A percentile compares a stretch with the other conserved stretches of the same genome.
phyloP scores from a whole-genome alignment of 108 stramenopile species.

The Cyclotella cryptica region DNA sequence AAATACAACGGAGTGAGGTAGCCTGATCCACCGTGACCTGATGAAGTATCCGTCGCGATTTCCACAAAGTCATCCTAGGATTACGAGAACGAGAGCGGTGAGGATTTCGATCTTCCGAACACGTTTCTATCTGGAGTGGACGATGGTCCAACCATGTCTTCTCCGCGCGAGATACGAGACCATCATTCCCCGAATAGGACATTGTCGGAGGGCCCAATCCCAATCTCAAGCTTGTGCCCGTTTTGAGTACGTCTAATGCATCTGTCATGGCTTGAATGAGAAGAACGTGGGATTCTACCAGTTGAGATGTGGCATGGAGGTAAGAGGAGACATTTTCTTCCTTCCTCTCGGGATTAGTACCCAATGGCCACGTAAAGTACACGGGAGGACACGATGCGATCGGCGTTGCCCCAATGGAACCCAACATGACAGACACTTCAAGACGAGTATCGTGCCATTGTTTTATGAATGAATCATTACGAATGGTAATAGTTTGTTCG shows the following conservation, averaged over 20 bases:
- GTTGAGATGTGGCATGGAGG: slow-evolving; percentile 9
- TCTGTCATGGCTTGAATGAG: slow-evolving; percentile 14
- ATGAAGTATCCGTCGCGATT: slow-evolving; percentile 34
- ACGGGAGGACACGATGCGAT: not conserved
- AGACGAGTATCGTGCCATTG: slow-evolving; percentile 15
- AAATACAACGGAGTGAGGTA: slow-evolving; percentile 10
- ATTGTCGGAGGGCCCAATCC: slow-evolving; percentile 10
- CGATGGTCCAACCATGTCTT: slow-evolving; percentile 27
- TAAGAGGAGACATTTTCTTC: not conserved
- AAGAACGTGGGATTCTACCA: slow-evolving; percentile 18
- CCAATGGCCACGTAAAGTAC: not conserved
- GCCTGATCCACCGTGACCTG: slow-evolving; percentile 42
- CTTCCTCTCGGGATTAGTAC: not conserved
- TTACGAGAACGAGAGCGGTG: not conserved
- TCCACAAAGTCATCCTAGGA: slow-evolving; percentile 35
- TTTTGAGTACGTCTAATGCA: slow-evolving; percentile 8
- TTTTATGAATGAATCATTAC: not conserved
- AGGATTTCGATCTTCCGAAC: not conserved
- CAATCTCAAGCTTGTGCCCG: slow-evolving; percentile 28
- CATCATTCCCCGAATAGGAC: slow-evolving; percentile 2
- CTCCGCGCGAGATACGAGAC: slow-evolving; percentile 32
- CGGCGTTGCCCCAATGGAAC: slow-evolving; percentile 35
- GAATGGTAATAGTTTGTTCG: not conserved
- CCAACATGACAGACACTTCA: slow-evolving; percentile 18
- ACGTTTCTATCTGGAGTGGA: not conserved